Evolutionary conservation across 495 filamentous ascomycete species (phyloP).

Genomic region (Chaetomium fimeti): DNA sequence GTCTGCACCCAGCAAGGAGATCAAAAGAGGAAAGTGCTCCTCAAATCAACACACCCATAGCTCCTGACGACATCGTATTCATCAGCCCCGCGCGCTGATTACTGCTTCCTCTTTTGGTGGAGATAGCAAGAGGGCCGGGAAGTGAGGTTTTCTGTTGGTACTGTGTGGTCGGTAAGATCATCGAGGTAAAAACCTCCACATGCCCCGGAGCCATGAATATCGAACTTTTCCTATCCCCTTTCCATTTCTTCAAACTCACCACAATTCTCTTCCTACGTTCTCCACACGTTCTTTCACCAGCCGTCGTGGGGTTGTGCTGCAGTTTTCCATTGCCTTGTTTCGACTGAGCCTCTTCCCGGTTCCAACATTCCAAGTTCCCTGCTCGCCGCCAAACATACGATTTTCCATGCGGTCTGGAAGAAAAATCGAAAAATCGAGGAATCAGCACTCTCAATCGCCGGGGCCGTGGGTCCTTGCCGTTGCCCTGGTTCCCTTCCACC

Average conservation of each 20-base stretch:
- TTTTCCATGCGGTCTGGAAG: slow-evolving; percentile 2
- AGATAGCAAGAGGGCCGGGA: neutral
- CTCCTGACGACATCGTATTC: slow-evolving; percentile 18
- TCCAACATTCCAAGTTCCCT: slow-evolving; percentile 9
- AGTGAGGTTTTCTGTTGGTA: neutral
- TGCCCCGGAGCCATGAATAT: neutral
- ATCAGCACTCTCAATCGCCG: neutral
- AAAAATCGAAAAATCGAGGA: neutral
- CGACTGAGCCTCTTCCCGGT: slow-evolving; percentile 5
- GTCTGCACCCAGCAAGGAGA: neutral
- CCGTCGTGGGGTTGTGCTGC: neutral
- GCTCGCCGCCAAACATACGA: neutral
- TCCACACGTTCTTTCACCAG: neutral
- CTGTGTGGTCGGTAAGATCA: neutral
- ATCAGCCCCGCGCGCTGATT: slow-evolving; percentile 15
- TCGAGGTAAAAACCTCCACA: neutral
- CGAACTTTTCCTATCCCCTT: neutral
- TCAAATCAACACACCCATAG: neutral
- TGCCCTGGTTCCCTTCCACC: neutral
- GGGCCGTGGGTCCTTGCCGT: too few species aligned
- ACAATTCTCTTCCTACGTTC: neutral
- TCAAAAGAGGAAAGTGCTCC: neutral
- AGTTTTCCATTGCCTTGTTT: slow-evolving; percentile 13
- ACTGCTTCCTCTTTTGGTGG: slow-evolving; percentile 2
- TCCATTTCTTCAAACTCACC: neutral